Evolutionary conservation across 371 early-diverging fungal species (phyloP).

Genomic region (Mortierella sp.): DNA sequence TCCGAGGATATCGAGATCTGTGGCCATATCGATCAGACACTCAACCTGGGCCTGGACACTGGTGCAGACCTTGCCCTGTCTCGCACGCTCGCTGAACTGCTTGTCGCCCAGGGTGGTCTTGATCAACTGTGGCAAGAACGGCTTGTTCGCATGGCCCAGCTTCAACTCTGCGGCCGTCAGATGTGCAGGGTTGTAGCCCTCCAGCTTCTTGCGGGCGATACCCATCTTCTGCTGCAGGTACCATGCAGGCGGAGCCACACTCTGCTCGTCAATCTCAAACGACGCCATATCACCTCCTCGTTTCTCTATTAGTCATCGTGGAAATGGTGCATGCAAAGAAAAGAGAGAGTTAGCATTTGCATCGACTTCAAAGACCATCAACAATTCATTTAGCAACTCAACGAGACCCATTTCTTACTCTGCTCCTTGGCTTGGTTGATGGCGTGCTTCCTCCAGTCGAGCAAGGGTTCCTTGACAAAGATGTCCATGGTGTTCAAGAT

Average conservation of each 20-base stretch:
- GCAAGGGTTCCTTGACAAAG: conserved; percentile 95
- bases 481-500: conserved; percentile 94
- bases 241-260: conserved; percentile 69
- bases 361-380: not conserved
- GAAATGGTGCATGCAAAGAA: too few relatives aligned
- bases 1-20: conserved; percentile 77
- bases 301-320: conserved; percentile 43
- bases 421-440: conserved; percentile 67
- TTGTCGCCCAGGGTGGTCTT: conserved; percentile 65
- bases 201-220: conserved; percentile 76
- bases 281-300: conserved; percentile 49
- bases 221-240: conserved; percentile 83
- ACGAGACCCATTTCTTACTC: conserved; percentile 62
- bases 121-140: conserved; percentile 59
- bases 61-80: conserved; percentile 60
- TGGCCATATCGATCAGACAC: conserved; percentile 80
- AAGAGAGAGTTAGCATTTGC: not conserved
- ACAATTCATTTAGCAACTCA: not conserved
- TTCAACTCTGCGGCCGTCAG: conserved; percentile 63
- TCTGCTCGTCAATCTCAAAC: conserved; percentile 54
- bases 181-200: conserved; percentile 73
- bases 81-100: conserved; percentile 59
- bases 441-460: conserved; percentile 88
- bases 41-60: conserved; percentile 76
- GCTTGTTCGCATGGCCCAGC: conserved; percentile 67